phyloP scores from a whole-genome alignment of 371 early-diverging fungal species.

The Rhizopus stolonifer region DNA sequence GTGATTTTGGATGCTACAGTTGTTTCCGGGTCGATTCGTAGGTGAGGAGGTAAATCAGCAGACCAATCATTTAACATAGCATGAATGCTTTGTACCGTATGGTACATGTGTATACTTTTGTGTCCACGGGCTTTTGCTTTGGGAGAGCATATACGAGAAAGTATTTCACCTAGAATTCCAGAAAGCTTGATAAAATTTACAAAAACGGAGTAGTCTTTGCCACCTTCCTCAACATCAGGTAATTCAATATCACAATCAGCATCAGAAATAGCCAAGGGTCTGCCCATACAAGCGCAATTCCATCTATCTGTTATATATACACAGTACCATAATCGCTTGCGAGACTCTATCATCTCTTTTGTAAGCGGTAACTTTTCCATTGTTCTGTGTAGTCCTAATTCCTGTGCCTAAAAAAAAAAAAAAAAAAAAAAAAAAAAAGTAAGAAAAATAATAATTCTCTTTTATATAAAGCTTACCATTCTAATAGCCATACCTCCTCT shows the following conservation, averaged over 20 bases:
- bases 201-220: slow-evolving; percentile 35
- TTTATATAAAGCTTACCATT: slow-evolving; percentile 27
- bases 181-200: slow-evolving; percentile 44
- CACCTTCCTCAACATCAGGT: slow-evolving; percentile 22
- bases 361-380: slow-evolving; percentile 22
- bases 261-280: slow-evolving; percentile 49
- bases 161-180: slow-evolving; percentile 40
- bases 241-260: slow-evolving; percentile 50
- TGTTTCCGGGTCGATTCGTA: slow-evolving; percentile 22
- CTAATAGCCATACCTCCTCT: slow-evolving; percentile 48
- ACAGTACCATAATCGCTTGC: slow-evolving; percentile 42
- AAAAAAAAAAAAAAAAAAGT: background rate
- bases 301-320: slow-evolving; percentile 45
- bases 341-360: slow-evolving; percentile 25
- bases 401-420: slow-evolving; percentile 32
- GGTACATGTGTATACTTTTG: slow-evolving; percentile 16
- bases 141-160: slow-evolving; percentile 45
- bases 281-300: slow-evolving; percentile 45
- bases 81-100: slow-evolving; percentile 32
- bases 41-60: slow-evolving; percentile 30
- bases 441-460: background rate
- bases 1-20: slow-evolving; percentile 6
- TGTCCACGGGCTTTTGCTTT: slow-evolving; percentile 40
- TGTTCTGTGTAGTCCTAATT: slow-evolving; percentile 41
- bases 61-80: slow-evolving; percentile 39